Base-by-base conservation (phyloP, 2,329 filamentous ascomycete genomes). In the Cryoendolithus antarcticus region DNA sequence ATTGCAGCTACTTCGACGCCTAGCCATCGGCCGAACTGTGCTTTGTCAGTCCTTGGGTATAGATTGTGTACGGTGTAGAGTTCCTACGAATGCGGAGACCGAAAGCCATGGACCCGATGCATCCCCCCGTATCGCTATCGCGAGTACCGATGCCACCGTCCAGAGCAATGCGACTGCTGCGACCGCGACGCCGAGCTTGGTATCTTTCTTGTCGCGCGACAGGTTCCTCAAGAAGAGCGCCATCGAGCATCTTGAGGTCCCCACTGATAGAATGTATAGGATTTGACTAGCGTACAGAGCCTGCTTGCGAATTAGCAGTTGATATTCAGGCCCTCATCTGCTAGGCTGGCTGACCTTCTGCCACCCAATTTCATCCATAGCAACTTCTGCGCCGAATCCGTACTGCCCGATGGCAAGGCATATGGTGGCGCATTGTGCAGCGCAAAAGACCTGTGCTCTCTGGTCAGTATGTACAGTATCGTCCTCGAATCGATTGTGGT, bases 231-330 rank as follows among this genome's bases (percentile, higher is more conserved):
- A 24, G 9, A 37, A 38, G 9, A 38, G 28, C 12, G 37, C 28
- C 13, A 21, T 34, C 6, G 37, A 38, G 37, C 37, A 38, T 33
- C 28, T 32, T 8, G 37, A 38, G 4, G 33, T 9, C 3, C 30
- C 37, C 30, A 38, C 31, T 11, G 30, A 27, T 24, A 32, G 5
- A 24, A 38, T 32, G 30, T 41, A 36, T 6, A 37, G 28, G 11
- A 37, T 30, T 19, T 37, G 35, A 30, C 35, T 31, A 4, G 28
- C 27, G 11, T 19, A 30, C 8, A 30, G 35, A n/a, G 12, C 9
- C 35, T 37, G 10, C 12, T 7, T 6, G 9, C 4, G 4, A 2
- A 19, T 37, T 9, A 31, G 35, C 11, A 10, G 12, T 32, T 6
- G 8, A 11, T 12, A 5, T 6, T 31, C 30, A 31, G 10, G 30